A percentile compares a stretch with the other conserved stretches of the same genome.
Conservation (phyloP, 2,329 filamentous ascomycete genomes). For the Rugonectria rugulosa region DNA sequence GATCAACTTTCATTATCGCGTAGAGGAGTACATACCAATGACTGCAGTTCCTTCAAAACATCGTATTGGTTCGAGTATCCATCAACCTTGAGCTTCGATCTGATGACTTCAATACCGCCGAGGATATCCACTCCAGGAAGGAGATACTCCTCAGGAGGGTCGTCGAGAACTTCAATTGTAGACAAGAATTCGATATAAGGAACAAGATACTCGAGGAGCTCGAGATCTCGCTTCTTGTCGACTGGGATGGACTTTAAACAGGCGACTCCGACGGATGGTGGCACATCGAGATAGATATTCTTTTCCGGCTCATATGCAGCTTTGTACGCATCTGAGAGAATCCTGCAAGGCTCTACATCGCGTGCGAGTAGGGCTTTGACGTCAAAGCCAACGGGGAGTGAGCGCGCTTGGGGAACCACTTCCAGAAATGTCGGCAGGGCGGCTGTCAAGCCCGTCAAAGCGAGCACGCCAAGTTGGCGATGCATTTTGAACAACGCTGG, state of each 20-base stretch:
- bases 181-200: conserved; percentile 32
- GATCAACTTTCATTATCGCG: accelerated
- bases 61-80: conserved; percentile 34
- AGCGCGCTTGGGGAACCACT: too few species aligned
- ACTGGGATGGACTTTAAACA: conserved; percentile 37
- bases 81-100: conserved; percentile 24
- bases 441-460: too few species aligned
- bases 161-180: conserved; percentile 32
- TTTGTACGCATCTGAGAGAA: conserved; percentile 27
- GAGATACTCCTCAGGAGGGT: conserved; percentile 36
- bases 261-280: conserved; percentile 30
- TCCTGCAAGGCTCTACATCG: conserved; percentile 26
- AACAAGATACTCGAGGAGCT: conserved; percentile 30
- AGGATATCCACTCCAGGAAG: conserved; percentile 33
- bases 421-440: too few species aligned
- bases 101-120: conserved; percentile 29
- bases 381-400: not conserved
- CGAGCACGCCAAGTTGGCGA: too few species aligned
- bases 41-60: conserved; percentile 32
- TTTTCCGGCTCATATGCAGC: conserved; percentile 4
- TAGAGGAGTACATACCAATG: conserved; percentile 24
- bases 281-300: conserved; percentile 14
- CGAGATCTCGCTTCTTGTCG: conserved; percentile 34
- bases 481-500: too few species aligned
- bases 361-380: conserved; percentile 3